phyloP scores from a whole-genome alignment of 73 alveolate species.

The Paramecium sonneborni region DNA sequence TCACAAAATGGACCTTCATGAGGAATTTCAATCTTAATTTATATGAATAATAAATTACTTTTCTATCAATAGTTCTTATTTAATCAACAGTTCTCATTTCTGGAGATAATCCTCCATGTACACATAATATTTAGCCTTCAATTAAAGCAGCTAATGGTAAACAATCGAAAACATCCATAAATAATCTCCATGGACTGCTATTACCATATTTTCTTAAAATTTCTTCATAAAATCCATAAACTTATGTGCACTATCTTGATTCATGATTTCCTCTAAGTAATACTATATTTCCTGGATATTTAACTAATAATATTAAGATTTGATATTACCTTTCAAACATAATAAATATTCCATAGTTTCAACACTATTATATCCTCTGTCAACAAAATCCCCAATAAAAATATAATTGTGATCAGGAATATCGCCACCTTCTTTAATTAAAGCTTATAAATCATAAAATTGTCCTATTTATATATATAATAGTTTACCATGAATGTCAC shows the following conservation, averaged over 20 bases:
- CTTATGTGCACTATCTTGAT: constrained; percentile 61
- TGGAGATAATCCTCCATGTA: constrained; percentile 97
- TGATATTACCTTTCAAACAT: constrained; percentile 67
- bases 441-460: constrained; percentile 59
- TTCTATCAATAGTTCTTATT: constrained; percentile 81
- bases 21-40: constrained; percentile 76
- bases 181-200: constrained; percentile 81
- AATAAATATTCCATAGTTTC: constrained; percentile 68
- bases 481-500: constrained; percentile 78
- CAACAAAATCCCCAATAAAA: constrained; percentile 85
- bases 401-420: constrained; percentile 86
- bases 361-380: constrained; percentile 82
- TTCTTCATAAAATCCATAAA: constrained; percentile 86
- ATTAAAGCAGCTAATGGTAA: constrained; percentile 81
- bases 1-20: constrained; percentile 90
- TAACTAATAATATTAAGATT: neutral
- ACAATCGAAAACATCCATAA: constrained; percentile 80
- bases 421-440: constrained; percentile 65
- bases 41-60: neutral
- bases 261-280: constrained; percentile 69
- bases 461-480: constrained; percentile 21
- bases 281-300: constrained; percentile 60
- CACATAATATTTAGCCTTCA: constrained; percentile 88
- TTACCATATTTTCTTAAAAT: constrained; percentile 85
- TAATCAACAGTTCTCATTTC: constrained; percentile 84